Conservation (phyloP, 75 land plant genomes). For the Cunninghamia lanceolata region DNA sequence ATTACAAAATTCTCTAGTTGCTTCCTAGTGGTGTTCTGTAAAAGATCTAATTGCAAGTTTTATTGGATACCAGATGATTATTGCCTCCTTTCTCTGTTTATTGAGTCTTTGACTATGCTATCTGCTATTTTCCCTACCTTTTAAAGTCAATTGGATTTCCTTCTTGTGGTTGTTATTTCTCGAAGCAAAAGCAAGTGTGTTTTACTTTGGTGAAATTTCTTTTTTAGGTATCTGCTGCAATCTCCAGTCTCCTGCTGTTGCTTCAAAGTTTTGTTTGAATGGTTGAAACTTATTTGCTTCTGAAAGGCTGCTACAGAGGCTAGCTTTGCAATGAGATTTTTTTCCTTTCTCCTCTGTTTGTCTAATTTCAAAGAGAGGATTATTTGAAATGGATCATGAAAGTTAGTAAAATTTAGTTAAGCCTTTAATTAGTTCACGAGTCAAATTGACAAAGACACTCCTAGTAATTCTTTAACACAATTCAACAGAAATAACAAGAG, state of each 20-base stretch:
- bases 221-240: background rate
- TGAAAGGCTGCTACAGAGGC: background rate
- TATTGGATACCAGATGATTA: background rate
- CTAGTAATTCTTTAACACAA: too few species aligned
- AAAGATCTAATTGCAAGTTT: background rate
- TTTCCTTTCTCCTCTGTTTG: too few species aligned
- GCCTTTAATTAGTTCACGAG: too few species aligned
- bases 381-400: too few species aligned
- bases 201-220: background rate
- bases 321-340: background rate
- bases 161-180: too few species aligned
- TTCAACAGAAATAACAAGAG: too few species aligned
- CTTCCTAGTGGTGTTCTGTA: background rate
- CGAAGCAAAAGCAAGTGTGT: background rate
- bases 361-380: background rate
- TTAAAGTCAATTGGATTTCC: background rate
- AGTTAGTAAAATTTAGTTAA: too few species aligned
- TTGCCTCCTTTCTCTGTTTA: background rate
- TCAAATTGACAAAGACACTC: too few species aligned
- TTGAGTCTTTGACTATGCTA: background rate
- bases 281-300: background rate
- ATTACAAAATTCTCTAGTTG: background rate
- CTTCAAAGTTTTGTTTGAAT: background rate
- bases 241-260: background rate
- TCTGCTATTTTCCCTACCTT: background rate